Percentiles rank a stretch among this genome's conserved stretches.
Conservation (phyloP, 2,329 filamentous ascomycete genomes). For the Parascedosporium putredinis region DNA sequence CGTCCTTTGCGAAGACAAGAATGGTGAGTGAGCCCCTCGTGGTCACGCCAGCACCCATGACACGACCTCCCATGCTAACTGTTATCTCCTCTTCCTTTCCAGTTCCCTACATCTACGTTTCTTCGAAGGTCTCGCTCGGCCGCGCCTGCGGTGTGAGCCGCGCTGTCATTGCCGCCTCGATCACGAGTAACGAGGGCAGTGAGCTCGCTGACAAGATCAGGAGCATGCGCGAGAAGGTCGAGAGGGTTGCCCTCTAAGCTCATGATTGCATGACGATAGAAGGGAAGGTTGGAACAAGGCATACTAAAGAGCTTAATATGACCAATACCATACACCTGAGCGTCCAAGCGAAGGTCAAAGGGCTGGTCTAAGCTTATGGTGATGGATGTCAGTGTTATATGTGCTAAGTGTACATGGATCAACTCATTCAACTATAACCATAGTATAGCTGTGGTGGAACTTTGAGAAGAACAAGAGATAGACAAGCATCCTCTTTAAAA, state of each 20-base stretch:
- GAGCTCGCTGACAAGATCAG: constrained; percentile 84
- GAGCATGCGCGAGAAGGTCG: constrained; percentile 86
- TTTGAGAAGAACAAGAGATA: no score
- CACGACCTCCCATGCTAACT: constrained; percentile 51
- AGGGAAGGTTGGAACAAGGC: no score
- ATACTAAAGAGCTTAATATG: no score
- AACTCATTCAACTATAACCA: no score
- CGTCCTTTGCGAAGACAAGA: constrained; percentile 76
- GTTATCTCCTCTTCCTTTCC: constrained; percentile 26
- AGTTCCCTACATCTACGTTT: constrained; percentile 55
- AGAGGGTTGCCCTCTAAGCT: constrained; percentile 91
- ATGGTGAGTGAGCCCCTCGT: constrained; percentile 23
- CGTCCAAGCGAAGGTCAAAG: no score
- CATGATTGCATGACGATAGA: no score
- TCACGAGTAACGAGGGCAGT: constrained; percentile 85
- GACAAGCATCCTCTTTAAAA: no score
- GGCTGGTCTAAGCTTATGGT: no score
- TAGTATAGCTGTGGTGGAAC: no score
- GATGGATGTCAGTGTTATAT: no score
- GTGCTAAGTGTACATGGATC: no score
- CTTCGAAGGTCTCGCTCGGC: constrained; percentile 73
- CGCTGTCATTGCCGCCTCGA: constrained; percentile 75
- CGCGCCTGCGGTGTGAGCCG: constrained; percentile 83
- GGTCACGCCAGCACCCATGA: constrained; percentile 31
- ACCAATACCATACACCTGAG: no score